These are phyloP conservation scores for Halophytophthora batemanensis DNA, from an alignment of 352 stramenopile species.

Conservation along the genomic window DNA sequence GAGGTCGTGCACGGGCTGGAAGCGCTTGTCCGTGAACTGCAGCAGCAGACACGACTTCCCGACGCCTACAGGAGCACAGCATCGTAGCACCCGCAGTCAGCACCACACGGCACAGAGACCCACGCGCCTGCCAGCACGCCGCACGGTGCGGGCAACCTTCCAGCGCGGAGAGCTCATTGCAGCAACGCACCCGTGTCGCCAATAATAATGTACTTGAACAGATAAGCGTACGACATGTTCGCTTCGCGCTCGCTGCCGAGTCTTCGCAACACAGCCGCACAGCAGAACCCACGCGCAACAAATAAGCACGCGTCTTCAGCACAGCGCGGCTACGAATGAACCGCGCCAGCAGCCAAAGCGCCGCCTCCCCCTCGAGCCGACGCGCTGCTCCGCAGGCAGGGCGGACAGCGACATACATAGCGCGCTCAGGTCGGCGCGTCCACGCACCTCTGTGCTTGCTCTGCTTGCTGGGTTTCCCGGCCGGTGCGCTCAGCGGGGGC, in stretches of 20 bases:
- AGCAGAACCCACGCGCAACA: neutral
- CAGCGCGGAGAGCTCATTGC: neutral
- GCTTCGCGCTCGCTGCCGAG: slow-evolving; percentile 3
- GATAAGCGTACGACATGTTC: slow-evolving; percentile 93
- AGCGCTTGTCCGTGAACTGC: slow-evolving; percentile 99
- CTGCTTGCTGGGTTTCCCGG: too few relatives aligned
- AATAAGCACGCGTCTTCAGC: too few relatives aligned
- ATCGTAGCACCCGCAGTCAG: neutral
- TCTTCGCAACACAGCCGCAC: neutral
- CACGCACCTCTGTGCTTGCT: too few relatives aligned
- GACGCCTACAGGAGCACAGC: slow-evolving; percentile 80
- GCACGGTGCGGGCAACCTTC: neutral
- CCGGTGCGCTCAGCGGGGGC: too few relatives aligned
- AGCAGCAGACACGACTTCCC: slow-evolving; percentile 99
- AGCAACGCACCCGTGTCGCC: slow-evolving; percentile 91
- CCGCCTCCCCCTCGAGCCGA: too few relatives aligned
- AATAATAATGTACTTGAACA: slow-evolving; percentile 99
- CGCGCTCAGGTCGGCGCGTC: too few relatives aligned
- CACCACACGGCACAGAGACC: slow-evolving; percentile 4
- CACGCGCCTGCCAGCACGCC: neutral
- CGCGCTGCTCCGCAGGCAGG: too few relatives aligned
- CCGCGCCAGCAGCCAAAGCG: too few relatives aligned
- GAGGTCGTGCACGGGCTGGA: slow-evolving; percentile 98
- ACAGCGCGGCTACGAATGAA: too few relatives aligned
- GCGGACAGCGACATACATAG: too few relatives aligned